Percentiles rank a stretch among this genome's conserved stretches.
These are phyloP conservation scores for Bromus sterilis DNA, from an alignment of 176 grass and related monocot species.

Conservation along the genomic window DNA sequence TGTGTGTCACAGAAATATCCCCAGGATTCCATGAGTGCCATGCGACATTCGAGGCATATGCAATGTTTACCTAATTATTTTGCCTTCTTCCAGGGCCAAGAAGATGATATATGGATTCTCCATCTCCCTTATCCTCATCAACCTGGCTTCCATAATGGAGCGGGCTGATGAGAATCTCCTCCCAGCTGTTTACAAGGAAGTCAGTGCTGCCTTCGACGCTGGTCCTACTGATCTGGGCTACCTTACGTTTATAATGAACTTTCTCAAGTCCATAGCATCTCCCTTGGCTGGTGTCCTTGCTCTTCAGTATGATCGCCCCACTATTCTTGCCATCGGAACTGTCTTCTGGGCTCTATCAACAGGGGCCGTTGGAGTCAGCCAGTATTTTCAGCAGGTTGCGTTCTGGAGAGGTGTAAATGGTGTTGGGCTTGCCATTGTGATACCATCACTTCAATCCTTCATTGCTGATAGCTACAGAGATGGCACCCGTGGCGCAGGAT, in stretches of 20 bases:
- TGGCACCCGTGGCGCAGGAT: conserved; percentile 64
- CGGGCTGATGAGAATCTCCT: conserved; percentile 96
- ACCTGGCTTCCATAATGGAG: conserved; percentile 87
- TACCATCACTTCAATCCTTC: conserved; percentile 86
- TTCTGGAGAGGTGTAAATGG: conserved; percentile 98
- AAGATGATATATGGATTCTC: conserved; percentile 77
- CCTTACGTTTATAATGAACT: conserved; percentile 94
- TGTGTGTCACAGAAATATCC: background rate
- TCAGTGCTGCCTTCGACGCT: conserved; percentile 83
- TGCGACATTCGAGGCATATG: background rate
- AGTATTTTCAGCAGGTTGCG: conserved; percentile 67
- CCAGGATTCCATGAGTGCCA: background rate
- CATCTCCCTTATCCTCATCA: conserved; percentile 92
- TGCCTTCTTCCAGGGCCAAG: conserved; percentile 50
- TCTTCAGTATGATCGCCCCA: conserved; percentile 77
- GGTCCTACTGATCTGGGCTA: conserved; percentile 95
- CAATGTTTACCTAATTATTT: background rate
- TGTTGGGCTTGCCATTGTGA: conserved; percentile 89
- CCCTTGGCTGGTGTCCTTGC: conserved; percentile 83
- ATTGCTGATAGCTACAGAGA: conserved; percentile 96
- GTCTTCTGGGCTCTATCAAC: conserved; percentile 89
- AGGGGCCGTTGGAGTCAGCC: conserved; percentile 75
- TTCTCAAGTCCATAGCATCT: conserved; percentile 85
- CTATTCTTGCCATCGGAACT: conserved; percentile 70
- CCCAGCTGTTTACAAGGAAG: conserved; percentile 98